phyloP scores from a whole-genome alignment of 768 basidiomycete species.

The Podaxis sp. region DNA sequence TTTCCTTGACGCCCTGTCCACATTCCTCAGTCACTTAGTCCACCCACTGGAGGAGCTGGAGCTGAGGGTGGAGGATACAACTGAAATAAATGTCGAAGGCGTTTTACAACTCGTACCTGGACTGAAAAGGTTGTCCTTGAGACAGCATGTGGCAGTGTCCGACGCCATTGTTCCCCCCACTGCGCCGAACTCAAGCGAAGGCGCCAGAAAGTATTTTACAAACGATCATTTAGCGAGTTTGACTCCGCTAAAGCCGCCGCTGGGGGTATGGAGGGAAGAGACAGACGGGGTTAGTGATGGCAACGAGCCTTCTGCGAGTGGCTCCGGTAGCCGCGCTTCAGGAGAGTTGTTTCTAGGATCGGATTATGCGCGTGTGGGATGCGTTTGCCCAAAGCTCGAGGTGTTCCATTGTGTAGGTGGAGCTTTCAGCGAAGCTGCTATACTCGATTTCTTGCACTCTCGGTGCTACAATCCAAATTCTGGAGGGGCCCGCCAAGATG shows the following conservation, averaged over 20 bases:
- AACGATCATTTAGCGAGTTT: neutral
- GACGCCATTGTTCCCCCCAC: too few species aligned
- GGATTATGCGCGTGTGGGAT: neutral
- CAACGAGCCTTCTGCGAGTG: neutral
- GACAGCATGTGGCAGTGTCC: neutral
- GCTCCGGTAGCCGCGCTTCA: neutral
- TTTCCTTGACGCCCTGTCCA: neutral
- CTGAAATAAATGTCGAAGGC: neutral
- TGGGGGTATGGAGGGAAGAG: neutral
- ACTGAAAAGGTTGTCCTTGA: neutral
- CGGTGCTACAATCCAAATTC: neutral
- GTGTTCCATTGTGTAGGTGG: neutral
- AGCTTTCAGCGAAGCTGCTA: neutral
- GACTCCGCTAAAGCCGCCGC: neutral
- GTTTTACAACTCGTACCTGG: neutral
- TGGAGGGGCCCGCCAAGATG: neutral
- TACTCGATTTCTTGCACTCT: neutral
- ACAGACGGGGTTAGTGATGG: neutral
- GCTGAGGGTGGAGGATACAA: too few species aligned
- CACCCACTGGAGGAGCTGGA: neutral
- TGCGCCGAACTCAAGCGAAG: too few species aligned
- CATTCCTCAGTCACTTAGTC: neutral
- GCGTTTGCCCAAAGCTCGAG: constrained; percentile 6
- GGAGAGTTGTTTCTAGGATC: too few species aligned
- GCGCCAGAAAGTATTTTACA: too few species aligned